These are phyloP conservation scores for Tylopilus subfusipes DNA, from an alignment of 768 basidiomycete genomes.

Conservation along the genomic window DNA sequence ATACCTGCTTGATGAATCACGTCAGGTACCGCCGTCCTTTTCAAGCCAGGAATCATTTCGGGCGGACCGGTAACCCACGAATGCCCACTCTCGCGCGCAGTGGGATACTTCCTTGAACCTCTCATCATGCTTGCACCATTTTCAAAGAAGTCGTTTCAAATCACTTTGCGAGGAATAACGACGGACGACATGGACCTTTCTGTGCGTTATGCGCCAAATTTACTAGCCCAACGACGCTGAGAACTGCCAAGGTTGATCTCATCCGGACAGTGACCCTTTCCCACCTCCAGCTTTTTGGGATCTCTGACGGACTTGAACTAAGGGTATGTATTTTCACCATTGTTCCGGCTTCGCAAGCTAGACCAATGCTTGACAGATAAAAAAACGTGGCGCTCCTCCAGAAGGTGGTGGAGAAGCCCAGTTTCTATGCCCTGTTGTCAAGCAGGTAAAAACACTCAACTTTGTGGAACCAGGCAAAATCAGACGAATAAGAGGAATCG, in stretches of 20 bases:
- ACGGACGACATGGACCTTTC: constrained; percentile 91
- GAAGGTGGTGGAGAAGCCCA: constrained; percentile 91
- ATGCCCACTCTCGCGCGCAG: constrained; percentile 81
- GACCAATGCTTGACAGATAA: constrained; percentile 56
- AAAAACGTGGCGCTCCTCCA: constrained; percentile 89
- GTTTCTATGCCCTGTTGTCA: constrained; percentile 89
- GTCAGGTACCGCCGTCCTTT: constrained; percentile 82
- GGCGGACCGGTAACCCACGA: constrained; percentile 83
- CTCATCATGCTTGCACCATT: constrained; percentile 90
- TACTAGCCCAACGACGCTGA: constrained; percentile 2
- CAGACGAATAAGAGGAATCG: constrained; percentile 91
- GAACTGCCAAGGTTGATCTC: constrained; percentile 65
- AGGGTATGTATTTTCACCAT: constrained; percentile 45
- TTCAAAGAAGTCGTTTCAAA: constrained; percentile 77
- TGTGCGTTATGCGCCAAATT: constrained; percentile 42
- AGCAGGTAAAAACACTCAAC: constrained; percentile 87
- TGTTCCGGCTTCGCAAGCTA: background rate
- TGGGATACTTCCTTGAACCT: constrained; percentile 95
- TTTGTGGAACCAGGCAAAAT: constrained; percentile 91
- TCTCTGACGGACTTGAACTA: constrained; percentile 87
- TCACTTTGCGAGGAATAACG: constrained; percentile 87
- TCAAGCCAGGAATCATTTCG: constrained; percentile 89
- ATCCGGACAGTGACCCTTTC: constrained; percentile 88
- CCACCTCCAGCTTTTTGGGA: constrained; percentile 84
- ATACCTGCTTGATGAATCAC: background rate